Evolutionary conservation across 1,284 basidiomycete species (phyloP).

Genomic region (Ustilago esculenta): DNA sequence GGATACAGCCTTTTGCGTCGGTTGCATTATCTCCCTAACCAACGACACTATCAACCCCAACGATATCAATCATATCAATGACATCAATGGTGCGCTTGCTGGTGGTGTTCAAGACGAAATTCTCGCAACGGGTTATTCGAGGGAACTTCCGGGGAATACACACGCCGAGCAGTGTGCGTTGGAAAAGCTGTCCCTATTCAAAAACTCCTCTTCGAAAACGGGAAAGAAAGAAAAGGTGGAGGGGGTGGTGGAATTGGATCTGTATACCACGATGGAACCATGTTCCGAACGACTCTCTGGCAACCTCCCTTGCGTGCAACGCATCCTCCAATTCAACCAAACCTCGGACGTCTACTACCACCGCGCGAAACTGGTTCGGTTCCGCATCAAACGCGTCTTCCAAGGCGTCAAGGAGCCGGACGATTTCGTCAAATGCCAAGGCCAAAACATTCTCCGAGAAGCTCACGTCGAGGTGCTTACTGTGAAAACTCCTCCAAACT

Average conservation of each 20-base stretch:
- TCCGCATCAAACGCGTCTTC: constrained; percentile 77
- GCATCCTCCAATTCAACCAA: constrained; percentile 74
- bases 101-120: too few species aligned
- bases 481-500: constrained; percentile 67
- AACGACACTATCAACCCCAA: constrained; percentile 6
- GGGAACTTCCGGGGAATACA: constrained; percentile 90
- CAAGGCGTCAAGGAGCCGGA: constrained; percentile 92
- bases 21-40: constrained; percentile 79
- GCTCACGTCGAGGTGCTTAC: constrained; percentile 81
- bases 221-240: too few species aligned
- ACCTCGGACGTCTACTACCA: too few species aligned
- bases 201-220: too few species aligned
- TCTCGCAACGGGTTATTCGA: constrained; percentile 85
- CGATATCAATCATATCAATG: not conserved
- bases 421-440: constrained; percentile 94
- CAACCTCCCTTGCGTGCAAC: constrained; percentile 84
- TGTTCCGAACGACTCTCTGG: constrained; percentile 91
- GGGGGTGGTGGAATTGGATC: constrained; percentile 76
- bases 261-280: constrained; percentile 97
- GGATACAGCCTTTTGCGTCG: constrained; percentile 91
- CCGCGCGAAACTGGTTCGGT: not conserved
- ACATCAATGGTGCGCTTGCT: too few species aligned
- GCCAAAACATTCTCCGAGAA: constrained; percentile 78
- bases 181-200: constrained; percentile 80
- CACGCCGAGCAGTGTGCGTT: constrained; percentile 97